Evolutionary conservation across 139 green algal genomes (phyloP).

Genomic region (Asterochloris erici): DNA sequence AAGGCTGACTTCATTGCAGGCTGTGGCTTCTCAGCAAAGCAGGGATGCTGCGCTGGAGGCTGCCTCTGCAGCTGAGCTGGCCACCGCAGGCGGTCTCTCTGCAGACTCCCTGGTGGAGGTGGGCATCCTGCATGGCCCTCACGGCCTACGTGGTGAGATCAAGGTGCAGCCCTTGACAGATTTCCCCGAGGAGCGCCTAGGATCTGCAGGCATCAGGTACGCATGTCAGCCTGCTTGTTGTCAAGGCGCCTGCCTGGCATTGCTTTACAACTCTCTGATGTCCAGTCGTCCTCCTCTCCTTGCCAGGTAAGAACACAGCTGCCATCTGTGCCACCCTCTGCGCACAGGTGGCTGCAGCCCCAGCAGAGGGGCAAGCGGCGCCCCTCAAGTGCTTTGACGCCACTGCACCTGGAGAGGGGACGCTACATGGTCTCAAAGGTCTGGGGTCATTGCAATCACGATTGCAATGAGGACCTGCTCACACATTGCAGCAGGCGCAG

Average conservation of each 20-base stretch:
- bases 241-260: background rate
- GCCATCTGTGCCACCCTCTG: no score
- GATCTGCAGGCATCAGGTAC: slow-evolving; percentile 29
- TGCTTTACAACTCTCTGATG: no score
- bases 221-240: background rate
- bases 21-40: no score
- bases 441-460: background rate
- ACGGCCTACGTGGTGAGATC: slow-evolving; percentile 52
- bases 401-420: background rate
- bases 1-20: no score
- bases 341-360: slow-evolving; percentile 11
- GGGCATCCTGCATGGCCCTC: slow-evolving; percentile 33
- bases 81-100: no score
- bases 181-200: slow-evolving; percentile 43
- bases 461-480: background rate
- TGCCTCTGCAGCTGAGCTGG: no score
- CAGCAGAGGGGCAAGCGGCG: background rate
- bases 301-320: no score
- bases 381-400: background rate
- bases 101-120: slow-evolving; percentile 39
- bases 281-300: no score
- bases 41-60: no score
- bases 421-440: slow-evolving; percentile 16
- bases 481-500: no score
- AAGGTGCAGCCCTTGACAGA: slow-evolving; percentile 51